Base-by-base conservation (phyloP, 129 eudicot species). In the Rutidosis leptorrhynchoides region DNA sequence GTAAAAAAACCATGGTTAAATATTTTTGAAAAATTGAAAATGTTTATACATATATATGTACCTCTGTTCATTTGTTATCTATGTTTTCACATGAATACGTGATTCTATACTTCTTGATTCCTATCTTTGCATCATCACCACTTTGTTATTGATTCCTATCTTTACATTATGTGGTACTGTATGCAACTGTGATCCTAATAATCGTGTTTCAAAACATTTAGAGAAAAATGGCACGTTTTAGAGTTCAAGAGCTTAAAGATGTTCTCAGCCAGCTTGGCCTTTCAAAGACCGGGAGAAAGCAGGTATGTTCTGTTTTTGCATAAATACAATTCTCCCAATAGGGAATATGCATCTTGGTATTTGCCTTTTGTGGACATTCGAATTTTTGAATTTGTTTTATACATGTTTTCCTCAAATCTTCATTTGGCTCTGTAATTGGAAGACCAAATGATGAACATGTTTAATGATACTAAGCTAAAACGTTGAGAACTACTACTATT, bases 201-300 rank as follows among this genome's bases (percentile, higher is more conserved):
- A 30, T 53, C 15, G 3, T 30, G 28, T 56, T 42, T 55, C 64
- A 24, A 64, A 24, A 59, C 32, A 53, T n/a, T 46, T 46, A 84
- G 87, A 48, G 59, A 33, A 81, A 76, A 67, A 61, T 84, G 75
- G 77, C 65, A 7, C 59, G 70, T 35, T 81, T 84, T 71, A 80
- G 87, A 61, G 17, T 81, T 35, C 74, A 69, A 69, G 90, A 84
- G 65, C 83, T 84, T n/a, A 84, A 78, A 73, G 84, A 81, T 65
- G 78, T 84, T 8, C 87, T 84, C 7, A 25, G 68, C 33, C 69
- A 68, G 27, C 80, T 81, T 78, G 84, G 84, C 37, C 63, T 81
- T 69, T 15, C 82, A 56, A 79, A 76, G 68, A 75, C 81, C 29
- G 90, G 90, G 70, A 81, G 46, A 58, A 84, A 81, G 77, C 84